Base-by-base conservation (phyloP, 164 flowering plant genomes). In the Platanus orientalis region DNA sequence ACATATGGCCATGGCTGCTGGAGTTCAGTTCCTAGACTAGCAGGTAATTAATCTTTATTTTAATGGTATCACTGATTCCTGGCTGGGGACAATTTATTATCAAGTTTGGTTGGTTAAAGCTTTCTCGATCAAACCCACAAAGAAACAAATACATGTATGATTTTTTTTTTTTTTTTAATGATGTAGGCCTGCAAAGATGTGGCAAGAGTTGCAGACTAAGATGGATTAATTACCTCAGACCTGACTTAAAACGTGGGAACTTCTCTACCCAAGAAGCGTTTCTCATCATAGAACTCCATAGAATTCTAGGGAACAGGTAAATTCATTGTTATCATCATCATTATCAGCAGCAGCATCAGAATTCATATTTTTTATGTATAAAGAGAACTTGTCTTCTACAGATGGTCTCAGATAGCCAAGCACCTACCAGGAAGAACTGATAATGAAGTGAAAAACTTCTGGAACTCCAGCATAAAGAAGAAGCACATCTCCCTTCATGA, bases 331-430 rank as follows among this genome's bases (percentile, higher is more conserved):
- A 34, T 25, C 10, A 42, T 25, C 3, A 26, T 47, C 16, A 9
- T 54, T n/a, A n/a, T n/a, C n/a, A n/a, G n/a, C n/a, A n/a, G 19
- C 54, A 28, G 1, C 40, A 20, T 16, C 12, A 34, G 27, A 36
- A 14, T 13, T 28, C 20, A 20, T n/a, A 16, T 26, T 29, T 48
- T 66, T 21, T 42, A 32, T 72, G 52, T 13, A 45, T 19, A 1
- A 32, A 17, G n/a, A 20, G 39, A 42, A 32, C 49, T 21, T 61
- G 44, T 21, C 6, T 20, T 59, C 14, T 64, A 50, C 72, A 92
- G 96, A 65, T 92, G 97, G 97, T 90, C 97, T 52, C 96, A 89
- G 61, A 92, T 92, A 65, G 97, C 97, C 4, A 89, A 81, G 69
- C 83, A 86, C 49, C 70, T 92, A 9, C 96, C 94, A 4, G 96